A percentile compares a stretch with the other conserved stretches of the same genome.
Evolutionary conservation across 1,139 yeast genomes (phyloP).

Genomic region (Hemisphaericaspora xylanilytica): DNA sequence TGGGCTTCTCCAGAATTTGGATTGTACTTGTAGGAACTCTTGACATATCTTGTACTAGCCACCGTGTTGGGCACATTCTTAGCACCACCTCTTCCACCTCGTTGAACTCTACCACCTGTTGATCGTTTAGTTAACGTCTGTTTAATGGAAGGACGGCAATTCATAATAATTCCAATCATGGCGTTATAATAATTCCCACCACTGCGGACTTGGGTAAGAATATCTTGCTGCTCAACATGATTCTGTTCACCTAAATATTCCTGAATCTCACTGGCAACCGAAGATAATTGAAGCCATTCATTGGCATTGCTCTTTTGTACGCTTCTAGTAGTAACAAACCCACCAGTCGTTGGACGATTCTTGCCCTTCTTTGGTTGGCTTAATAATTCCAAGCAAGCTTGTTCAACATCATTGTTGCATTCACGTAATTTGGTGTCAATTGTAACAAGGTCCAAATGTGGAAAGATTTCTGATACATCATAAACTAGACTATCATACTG

Average conservation of each 20-base stretch:
- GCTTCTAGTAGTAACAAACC: conserved; percentile 1
- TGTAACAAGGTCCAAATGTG: conserved; percentile 16
- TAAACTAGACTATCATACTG: conserved; percentile 8
- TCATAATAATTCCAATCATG: conserved; percentile 29
- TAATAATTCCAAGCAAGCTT: conserved; percentile 12
- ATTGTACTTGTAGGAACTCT: conserved; percentile 14
- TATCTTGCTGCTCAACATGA: conserved; percentile 8
- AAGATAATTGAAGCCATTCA: conserved; percentile 10
- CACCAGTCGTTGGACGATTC: not conserved
- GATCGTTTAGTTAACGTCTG: conserved; percentile 4
- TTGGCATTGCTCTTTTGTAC: conserved; percentile 3
- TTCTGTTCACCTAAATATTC: conserved; percentile 5
- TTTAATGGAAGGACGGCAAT: conserved; percentile 12
- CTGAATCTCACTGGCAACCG: conserved; percentile 2
- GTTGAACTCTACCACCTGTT: conserved; percentile 26
- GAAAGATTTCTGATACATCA: conserved; percentile 23
- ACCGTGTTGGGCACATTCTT: not conserved
- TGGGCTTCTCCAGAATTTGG: conserved; percentile 16
- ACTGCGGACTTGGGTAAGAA: conserved; percentile 12
- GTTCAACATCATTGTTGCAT: conserved; percentile 18
- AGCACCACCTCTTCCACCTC: conserved; percentile 11
- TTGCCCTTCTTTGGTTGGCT: conserved; percentile 1
- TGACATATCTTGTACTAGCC: conserved; percentile 1
- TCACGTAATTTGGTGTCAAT: conserved; percentile 17
- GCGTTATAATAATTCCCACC: conserved; percentile 22